Base-by-base conservation (phyloP, 306 rosid species). In the Luffa aegyptiaca region DNA sequence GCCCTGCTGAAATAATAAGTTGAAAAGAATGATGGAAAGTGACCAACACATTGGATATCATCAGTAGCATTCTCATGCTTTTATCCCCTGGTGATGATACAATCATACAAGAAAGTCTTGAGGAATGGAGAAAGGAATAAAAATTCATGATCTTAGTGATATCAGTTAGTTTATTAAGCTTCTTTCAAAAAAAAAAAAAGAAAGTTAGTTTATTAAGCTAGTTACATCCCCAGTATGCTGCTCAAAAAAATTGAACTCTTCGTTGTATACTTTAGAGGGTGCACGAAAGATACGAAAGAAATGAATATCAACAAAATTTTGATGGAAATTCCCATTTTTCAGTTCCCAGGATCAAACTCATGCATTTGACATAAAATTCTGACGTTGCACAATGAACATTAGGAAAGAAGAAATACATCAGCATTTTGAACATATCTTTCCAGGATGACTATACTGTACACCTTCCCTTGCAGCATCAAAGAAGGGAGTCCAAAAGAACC, bases 381-480 rank as follows among this genome's bases (percentile, higher is more conserved):
- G 79, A 53, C 35, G 64, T 52, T 75, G 79, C 35, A 36, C 46
- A 75, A 53, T 33, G 46, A 44, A 18, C 61, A 75, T 35, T 14
- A 75, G 79, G 64, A 39, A 4, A 35, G 79, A 75, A 75, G 49
- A 35, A 75, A 75, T 75, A 53, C 78, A 49, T 49, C 33, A 17
- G 53, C 63, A 75, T 75, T 52, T 66, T 56, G 44, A 75, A 53
- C 63, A 53, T 75, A 36, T 75, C 79, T 75, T 52, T 53, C 63
- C 48, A 33, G 35, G 64, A 52, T 75, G 79, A 36, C 42, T 75
- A 35, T 26, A 18, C 79, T 75, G 35, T 75, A 75, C 79, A 75
- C 63, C 36, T 74, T 31, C 45, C 64, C 48, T 31, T 88, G 98
- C 78, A 92, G 98, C 77, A 91, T 94, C 98, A 96, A 90, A 87